Evolutionary conservation across 352 stramenopile species (phyloP), one percentile per base, ranked within the genome.

Genomic region (Hyaloperonospora arabidopsidis): DNA sequence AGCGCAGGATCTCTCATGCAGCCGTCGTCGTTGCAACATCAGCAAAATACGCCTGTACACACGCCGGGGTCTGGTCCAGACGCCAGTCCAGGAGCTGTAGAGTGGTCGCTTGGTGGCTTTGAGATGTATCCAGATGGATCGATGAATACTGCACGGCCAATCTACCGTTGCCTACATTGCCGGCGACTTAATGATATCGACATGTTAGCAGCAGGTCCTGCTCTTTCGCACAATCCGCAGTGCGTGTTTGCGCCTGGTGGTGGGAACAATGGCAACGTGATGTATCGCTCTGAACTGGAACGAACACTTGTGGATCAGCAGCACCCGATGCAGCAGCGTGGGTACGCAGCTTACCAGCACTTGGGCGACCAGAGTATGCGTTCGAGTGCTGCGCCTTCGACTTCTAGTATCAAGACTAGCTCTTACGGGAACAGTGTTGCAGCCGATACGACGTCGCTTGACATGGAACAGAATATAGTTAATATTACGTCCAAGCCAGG

Each of bases 101-200:
- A 93, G 55, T 93, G 80, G 80, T 75, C 76, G 29, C 71, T 90
- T n/a, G 70, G 67, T 17, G 83, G 74, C 29, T 93, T 89, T 65
- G 79, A 93, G 57, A 87, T 89, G 29, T 67, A 89, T 46, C 52
- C 67, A 0, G 79, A 93, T 49, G 83, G 83, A 12, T 73, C 75
- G 5, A 68, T 76, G 40, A 86, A 90, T 50, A 67, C 79, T 10
- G 68, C 72, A 43, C 68, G 77, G 2, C 80, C 80, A 14, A 90
- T 90, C 63, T 90, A 90, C 57, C 80, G 80, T 17, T 90, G 80
- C 52, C 72, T 73, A 5, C 72, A 85, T 23, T 90, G 80, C 45
- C 66, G 74, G 38, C 70, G 76, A 7, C 57, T 86, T 44, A 82
- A 84, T 34, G 78, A 88, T 54, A 70, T 89, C 1, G 79, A 87